Conservation (phyloP, 805 yeast genomes). For the Debaryomyces tyrocola region DNA sequence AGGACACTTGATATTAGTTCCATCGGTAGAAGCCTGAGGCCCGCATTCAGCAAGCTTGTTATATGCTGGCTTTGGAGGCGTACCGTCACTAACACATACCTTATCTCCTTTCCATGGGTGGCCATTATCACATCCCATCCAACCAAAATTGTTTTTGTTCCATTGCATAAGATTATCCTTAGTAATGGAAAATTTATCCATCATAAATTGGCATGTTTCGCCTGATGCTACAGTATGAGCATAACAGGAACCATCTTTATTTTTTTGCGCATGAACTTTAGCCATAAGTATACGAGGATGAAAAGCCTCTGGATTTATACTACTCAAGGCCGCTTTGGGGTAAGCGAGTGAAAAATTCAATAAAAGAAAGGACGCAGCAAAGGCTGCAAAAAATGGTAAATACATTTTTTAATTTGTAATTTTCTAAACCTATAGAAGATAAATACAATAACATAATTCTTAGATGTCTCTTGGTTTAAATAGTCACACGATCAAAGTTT, state of each 20-base stretch:
- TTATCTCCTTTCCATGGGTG: conserved; percentile 4
- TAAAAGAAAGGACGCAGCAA: too few relatives aligned
- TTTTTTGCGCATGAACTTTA: not conserved
- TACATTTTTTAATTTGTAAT: too few relatives aligned
- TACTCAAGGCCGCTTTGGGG: too few relatives aligned
- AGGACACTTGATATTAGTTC: conserved; percentile 14
- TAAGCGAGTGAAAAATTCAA: too few relatives aligned
- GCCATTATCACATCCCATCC: conserved; percentile 14
- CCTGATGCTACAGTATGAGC: conserved; percentile 10
- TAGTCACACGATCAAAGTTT: too few relatives aligned
- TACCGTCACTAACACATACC: conserved; percentile 16
- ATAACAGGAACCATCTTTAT: conserved; percentile 18
- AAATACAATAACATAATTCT: too few relatives aligned
- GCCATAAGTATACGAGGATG: not conserved
- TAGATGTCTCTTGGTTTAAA: too few relatives aligned
- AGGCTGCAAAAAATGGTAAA: too few relatives aligned
- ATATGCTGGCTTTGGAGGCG: conserved; percentile 14
- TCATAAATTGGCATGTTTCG: conserved; percentile 12
- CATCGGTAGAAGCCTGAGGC: conserved; percentile 16
- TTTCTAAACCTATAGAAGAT: too few relatives aligned
- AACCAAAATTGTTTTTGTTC: conserved; percentile 13
- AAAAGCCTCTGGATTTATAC: too few relatives aligned
- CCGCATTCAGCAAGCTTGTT: conserved; percentile 18
- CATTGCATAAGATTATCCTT: conserved; percentile 6
- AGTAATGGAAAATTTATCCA: conserved; percentile 7